These are phyloP conservation scores for Casuarina equisetifolia DNA, from an alignment of 306 rosid species.

Conservation along the genomic window DNA sequence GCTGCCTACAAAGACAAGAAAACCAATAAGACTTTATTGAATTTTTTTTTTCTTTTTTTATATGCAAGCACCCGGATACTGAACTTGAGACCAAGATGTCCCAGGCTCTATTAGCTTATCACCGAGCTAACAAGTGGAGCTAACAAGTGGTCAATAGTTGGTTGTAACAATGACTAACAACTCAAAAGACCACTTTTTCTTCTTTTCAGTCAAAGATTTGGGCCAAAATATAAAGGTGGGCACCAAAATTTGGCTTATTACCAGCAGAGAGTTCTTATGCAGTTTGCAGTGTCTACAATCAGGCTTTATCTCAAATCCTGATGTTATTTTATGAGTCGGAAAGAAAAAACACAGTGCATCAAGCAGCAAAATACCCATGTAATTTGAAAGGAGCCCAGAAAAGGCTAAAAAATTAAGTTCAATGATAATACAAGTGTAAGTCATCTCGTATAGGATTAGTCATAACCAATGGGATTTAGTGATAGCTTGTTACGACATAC, in stretches of 20 bases:
- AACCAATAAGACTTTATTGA: background rate
- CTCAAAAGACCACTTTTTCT: background rate
- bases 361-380: background rate
- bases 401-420: background rate
- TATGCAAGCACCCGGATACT: too few species aligned
- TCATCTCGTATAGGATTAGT: background rate
- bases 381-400: background rate
- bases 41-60: too few species aligned
- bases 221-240: background rate
- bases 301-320: background rate
- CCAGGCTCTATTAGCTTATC: too few species aligned
- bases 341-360: background rate
- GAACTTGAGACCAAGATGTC: too few species aligned
- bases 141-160: too few species aligned
- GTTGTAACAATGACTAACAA: background rate
- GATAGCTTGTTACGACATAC: background rate
- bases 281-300: background rate
- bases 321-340: background rate
- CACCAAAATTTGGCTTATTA: background rate
- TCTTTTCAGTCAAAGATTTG: background rate
- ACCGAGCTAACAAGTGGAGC: too few species aligned
- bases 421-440: background rate
- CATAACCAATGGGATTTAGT: background rate
- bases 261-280: background rate
- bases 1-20: slow-evolving; percentile 60